These are phyloP conservation scores for Aureobasidium sp. DNA, from an alignment of 2,329 filamentous ascomycete species.

Conservation along the genomic window DNA sequence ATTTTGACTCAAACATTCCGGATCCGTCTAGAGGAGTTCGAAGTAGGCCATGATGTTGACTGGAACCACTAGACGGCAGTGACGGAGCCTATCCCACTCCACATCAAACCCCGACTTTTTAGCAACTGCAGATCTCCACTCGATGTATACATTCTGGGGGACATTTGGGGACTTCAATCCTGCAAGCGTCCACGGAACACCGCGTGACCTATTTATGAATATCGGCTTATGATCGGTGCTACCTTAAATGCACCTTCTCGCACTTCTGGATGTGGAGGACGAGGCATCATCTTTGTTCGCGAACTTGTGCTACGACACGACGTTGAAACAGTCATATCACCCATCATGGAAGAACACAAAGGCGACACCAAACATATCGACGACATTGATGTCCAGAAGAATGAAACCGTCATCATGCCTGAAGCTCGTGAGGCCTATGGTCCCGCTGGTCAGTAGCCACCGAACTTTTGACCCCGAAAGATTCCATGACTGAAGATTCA, in stretches of 20 bases:
- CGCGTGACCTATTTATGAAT: neutral
- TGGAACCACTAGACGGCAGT: neutral
- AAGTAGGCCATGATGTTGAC: neutral
- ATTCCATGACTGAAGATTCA: neutral
- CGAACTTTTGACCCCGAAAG: neutral
- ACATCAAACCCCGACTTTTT: slow-evolving; percentile 2
- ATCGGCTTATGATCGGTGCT: neutral
- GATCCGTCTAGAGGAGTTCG: neutral
- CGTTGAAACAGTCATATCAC: neutral
- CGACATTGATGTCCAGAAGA: slow-evolving; percentile 13
- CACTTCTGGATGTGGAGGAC: neutral
- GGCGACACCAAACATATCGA: neutral
- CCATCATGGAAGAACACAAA: neutral
- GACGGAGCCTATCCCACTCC: neutral
- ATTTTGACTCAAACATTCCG: neutral
- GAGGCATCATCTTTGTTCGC: neutral
- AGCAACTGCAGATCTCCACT: neutral
- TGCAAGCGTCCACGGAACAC: no score
- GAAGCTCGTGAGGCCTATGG: slow-evolving; percentile 22
- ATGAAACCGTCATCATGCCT: slow-evolving; percentile 13
- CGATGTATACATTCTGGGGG: neutral
- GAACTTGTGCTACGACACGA: neutral
- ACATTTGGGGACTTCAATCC: neutral
- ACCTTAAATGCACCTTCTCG: neutral
- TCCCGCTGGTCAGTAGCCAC: slow-evolving; percentile 17